Conservation (phyloP, 2,329 filamentous ascomycete species). For the Sarocladium kiliense region DNA sequence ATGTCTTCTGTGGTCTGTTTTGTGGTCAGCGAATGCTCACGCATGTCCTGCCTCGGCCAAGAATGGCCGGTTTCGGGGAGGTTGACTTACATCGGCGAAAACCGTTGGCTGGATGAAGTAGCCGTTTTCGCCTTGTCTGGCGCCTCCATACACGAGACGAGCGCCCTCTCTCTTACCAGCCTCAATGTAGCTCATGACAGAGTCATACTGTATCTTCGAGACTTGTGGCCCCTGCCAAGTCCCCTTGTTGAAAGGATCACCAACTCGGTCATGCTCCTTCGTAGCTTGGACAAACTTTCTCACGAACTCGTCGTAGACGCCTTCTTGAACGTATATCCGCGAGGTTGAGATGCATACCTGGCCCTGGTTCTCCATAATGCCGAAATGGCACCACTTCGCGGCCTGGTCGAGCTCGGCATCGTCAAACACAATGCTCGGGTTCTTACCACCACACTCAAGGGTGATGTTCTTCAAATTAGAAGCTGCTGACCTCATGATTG, state of each 20-base stretch:
- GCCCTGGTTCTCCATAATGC: slow-evolving; percentile 49
- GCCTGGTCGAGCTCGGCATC: slow-evolving; percentile 56
- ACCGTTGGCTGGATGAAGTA: slow-evolving; percentile 21
- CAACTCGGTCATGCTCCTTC: slow-evolving; percentile 40
- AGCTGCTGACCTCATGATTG: slow-evolving; percentile 64
- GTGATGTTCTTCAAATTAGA: slow-evolving; percentile 54
- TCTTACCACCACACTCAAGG: slow-evolving; percentile 54
- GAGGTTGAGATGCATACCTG: slow-evolving; percentile 54
- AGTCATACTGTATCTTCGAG: slow-evolving; percentile 57
- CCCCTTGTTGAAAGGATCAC: slow-evolving; percentile 12
- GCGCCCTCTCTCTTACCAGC: slow-evolving; percentile 1
- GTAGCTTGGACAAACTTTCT: slow-evolving; percentile 56
- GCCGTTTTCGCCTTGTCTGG: slow-evolving; percentile 14
- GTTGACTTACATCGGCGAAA: slow-evolving; percentile 20
- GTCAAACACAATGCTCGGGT: slow-evolving; percentile 50
- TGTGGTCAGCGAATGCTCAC: too few relatives aligned
- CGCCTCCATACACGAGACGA: slow-evolving; percentile 35
- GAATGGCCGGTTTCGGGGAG: too few relatives aligned
- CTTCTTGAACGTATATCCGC: slow-evolving; percentile 54
- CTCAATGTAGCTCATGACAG: slow-evolving; percentile 60
- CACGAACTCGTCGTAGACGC: slow-evolving; percentile 54
- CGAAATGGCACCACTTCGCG: slow-evolving; percentile 46
- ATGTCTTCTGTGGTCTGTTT: slow-evolving; percentile 2
- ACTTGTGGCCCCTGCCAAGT: slow-evolving; percentile 35
- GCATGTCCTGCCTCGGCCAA: too few relatives aligned